Base-by-base conservation (phyloP, 192 early-diverging fungal genomes). In the Linnemannia elongata region DNA sequence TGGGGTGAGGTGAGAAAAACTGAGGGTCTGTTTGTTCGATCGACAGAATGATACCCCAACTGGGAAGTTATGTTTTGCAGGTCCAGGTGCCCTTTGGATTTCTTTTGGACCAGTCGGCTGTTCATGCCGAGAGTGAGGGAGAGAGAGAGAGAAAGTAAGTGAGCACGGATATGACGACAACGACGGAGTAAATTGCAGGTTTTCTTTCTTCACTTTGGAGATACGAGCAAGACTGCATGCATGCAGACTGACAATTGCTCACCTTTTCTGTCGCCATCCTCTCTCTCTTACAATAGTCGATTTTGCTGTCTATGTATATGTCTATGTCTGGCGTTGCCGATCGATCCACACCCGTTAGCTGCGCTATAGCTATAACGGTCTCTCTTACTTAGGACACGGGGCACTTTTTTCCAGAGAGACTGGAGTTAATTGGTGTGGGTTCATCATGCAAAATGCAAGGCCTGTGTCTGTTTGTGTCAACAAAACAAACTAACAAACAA, bases 81-180 rank as follows among this genome's bases (percentile, higher is more conserved):
- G 12, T 45, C 12, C 44, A 45, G 13, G 44, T 45, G 44, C 44
- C 1, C 15, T 45, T 12, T 5, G 38, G 44, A 44, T 44, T 12
- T 44, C 44, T 49, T 22, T n/a, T 27, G n/a, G 24, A 27, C 6
- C 24, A 57, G 55, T 27, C 0, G 55, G 55, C 10, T 57, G 6
- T 57, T 57, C 30, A 66, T 33, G 60, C 30, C 49, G 49, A 52
- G 20, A n/a, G n/a, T n/a, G n/a, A n/a, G n/a, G n/a, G n/a, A n/a
- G n/a, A n/a, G n/a, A n/a, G n/a, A 52, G 47, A 52, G 49, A 52
- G 38, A 52, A 52, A 45, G 44, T 45, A 24, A 27, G 60, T n/a
- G 60, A 33, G 60, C 60, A 66, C 60, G 30, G 60, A 30, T 33
- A 66, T 66, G 60, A 66, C 60, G 60, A 66, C 60, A 66, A 66